These are phyloP conservation scores for Bertia moriformis DNA, from an alignment of 2,329 filamentous ascomycete species.

Conservation along the genomic window DNA sequence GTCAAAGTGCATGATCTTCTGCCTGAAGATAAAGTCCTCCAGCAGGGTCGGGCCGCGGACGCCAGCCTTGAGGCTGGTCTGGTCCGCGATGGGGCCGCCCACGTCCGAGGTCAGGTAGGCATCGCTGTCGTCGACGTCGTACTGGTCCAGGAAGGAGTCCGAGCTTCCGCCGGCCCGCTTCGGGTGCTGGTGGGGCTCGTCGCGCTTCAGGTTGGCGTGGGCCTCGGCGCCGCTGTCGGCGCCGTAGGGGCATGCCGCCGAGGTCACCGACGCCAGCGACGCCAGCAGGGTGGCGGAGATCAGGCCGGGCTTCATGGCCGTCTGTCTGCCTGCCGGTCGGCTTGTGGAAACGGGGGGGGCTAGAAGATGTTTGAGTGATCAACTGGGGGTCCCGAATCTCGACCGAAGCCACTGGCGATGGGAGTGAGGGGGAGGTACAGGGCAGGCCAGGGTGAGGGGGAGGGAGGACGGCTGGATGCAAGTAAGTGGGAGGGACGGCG, in stretches of 20 bases:
- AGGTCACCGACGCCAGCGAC: background rate
- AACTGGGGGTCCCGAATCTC: too few species aligned
- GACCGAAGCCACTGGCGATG: background rate
- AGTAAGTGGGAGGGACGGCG: background rate
- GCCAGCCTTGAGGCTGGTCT: conserved; percentile 52
- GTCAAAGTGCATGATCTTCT: conserved; percentile 59
- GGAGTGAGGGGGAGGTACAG: background rate
- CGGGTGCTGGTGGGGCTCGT: too few species aligned
- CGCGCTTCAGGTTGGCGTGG: background rate
- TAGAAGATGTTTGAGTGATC: background rate
- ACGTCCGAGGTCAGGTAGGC: conserved; percentile 50
- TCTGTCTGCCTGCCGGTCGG: conserved; percentile 2
- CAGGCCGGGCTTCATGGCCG: conserved; percentile 11
- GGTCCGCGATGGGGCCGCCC: conserved; percentile 54
- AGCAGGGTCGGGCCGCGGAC: conserved; percentile 52
- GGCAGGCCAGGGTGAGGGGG: background rate
- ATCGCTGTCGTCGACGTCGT: conserved; percentile 28
- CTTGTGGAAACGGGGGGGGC: background rate
- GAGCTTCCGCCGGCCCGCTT: background rate
- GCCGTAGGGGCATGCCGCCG: background rate
- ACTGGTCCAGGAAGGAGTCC: background rate
- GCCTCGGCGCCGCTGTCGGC: too few species aligned
- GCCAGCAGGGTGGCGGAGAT: conserved; percentile 8
- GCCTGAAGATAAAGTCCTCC: conserved; percentile 60
- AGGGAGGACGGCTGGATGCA: background rate